Percentiles rank a stretch among this genome's conserved stretches.
Conservation (phyloP, 768 basidiomycete genomes). For the Tubosaeta sp. region DNA sequence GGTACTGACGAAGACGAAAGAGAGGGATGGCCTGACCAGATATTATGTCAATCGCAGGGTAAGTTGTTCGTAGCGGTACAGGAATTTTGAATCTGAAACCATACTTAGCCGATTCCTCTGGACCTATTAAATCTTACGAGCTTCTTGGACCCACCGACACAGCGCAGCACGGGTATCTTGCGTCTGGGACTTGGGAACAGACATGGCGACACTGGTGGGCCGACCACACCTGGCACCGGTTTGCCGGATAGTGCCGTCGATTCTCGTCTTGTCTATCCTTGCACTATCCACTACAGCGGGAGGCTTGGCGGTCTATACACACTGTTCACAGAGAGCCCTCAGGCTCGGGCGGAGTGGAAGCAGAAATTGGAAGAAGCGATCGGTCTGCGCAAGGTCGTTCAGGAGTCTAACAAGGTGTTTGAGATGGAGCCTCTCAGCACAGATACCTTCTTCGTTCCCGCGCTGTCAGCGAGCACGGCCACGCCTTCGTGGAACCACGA, state of each 20-base stretch:
- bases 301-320: slow-evolving; percentile 83
- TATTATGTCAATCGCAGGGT: slow-evolving; percentile 82
- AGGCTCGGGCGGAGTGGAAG: slow-evolving; percentile 82
- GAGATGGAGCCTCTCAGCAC: slow-evolving; percentile 87
- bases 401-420: slow-evolving; percentile 93
- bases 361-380: slow-evolving; percentile 85
- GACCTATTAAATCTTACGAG: slow-evolving; percentile 83
- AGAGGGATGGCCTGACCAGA: slow-evolving; percentile 68
- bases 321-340: slow-evolving; percentile 78
- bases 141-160: slow-evolving; percentile 75
- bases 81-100: neutral
- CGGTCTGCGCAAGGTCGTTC: slow-evolving; percentile 76
- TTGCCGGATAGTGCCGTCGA: slow-evolving; percentile 47
- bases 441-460: slow-evolving; percentile 82
- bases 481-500: slow-evolving; percentile 64
- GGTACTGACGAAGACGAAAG: slow-evolving; percentile 83
- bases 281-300: slow-evolving; percentile 86
- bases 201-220: slow-evolving; percentile 26
- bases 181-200: slow-evolving; percentile 49
- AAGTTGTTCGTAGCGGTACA: slow-evolving; percentile 21
- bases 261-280: slow-evolving; percentile 77
- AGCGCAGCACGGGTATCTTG: slow-evolving; percentile 69
- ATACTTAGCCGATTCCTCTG: slow-evolving; percentile 78
- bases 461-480: slow-evolving; percentile 43
- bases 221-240: slow-evolving; percentile 25